Evolutionary conservation across 345 rosid genomes (phyloP), one percentile per base, ranked within the genome.

Genomic region (Reutealis trisperma): DNA sequence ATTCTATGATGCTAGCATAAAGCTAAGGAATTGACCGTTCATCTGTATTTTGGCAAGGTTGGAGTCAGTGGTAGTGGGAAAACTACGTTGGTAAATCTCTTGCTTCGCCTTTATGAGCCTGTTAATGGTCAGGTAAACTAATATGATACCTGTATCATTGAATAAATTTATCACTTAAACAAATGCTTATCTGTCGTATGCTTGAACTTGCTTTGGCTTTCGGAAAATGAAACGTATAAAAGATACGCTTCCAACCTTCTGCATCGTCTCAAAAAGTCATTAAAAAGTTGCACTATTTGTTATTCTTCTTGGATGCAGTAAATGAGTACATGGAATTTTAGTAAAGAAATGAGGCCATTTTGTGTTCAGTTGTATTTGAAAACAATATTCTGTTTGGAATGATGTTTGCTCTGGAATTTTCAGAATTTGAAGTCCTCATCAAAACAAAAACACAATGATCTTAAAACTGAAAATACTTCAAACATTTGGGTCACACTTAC

Each of bases 1-100:
- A 73, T 76, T 77, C 61, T 78, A 73, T 54, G 16, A 55, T 32
- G 24, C 13, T 70, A 70, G 15, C 16, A 24, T 32, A 15, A 54
- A 21, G 47, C 5, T 16, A 55, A 19, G 9, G 41, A 30, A 55
- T 70, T 70, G 63, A 70, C 47, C 19, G 60, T 15, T 70, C 62
- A 70, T 70, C 14, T 70, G 24, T 54, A 19, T 34, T 27, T 70
- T 70, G 63, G 14, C 62, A 47, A 95, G 98, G 99, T 90, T 83
- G 98, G 99, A 80, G 94, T 92, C 47, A 95, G 99, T 82, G 99
- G 99, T 72, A 95, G 98, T 80, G 99, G 99, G 79, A 95, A 93
- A 80, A 93, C 98, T 88, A 90, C 98, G 44, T 51, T 95, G 72
- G 96, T 95, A 77, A 95, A 78, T 89, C 96, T 95, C 63, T 81